Base-by-base conservation (phyloP, 495 filamentous ascomycete species). In the Chaetomium fimeti region DNA sequence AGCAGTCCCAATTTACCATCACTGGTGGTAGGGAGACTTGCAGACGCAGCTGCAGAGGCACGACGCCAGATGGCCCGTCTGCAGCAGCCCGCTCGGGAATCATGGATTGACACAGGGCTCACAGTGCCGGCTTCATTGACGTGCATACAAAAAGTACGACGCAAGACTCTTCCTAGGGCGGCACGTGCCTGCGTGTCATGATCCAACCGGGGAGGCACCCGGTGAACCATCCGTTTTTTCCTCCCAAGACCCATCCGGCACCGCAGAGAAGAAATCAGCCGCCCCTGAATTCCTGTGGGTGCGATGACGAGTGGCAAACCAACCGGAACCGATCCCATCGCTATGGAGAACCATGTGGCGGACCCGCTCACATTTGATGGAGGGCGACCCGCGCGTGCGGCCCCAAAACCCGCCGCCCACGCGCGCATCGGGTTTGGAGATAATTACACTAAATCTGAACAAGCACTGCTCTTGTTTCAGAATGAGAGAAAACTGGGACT, bases 311-410 rank as follows among this genome's bases (percentile, higher is more conserved):
- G n/a, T n/a, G 49, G 42, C 24, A 53, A 58, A 48, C 63, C 63
- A 65, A 65, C 63, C 63, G 63, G 63, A 65, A 55, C 8, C 57
- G 55, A 13, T 65, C n/a, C 63, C 63, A 65, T 16, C 13, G 25
- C 5, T 7, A 43, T 40, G 51, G 60, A 32, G 63, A 55, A 48
- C 63, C 63, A 65, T 60, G 56, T 65, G 63, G 57, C 63, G 51
- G 62, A 59, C 45, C 56, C 55, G 49, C 56, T 52, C 11, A 43
- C 55, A 43, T 60, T 28, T n/a, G 18, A 47, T 28, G 49, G 15
- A 28, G 13, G 18, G 27, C 40, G 2, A 54, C 29, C 60, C 47
- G 36, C 22, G 32, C 48, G 32, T 36, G 1, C 57, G 18, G 45
- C 12, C 28, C 45, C n/a, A 4, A 36, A 36, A 38, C 16, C 18